These are phyloP conservation scores for Raphanus raphanistrum DNA, from an alignment of 345 rosid species.

Conservation along the genomic window DNA sequence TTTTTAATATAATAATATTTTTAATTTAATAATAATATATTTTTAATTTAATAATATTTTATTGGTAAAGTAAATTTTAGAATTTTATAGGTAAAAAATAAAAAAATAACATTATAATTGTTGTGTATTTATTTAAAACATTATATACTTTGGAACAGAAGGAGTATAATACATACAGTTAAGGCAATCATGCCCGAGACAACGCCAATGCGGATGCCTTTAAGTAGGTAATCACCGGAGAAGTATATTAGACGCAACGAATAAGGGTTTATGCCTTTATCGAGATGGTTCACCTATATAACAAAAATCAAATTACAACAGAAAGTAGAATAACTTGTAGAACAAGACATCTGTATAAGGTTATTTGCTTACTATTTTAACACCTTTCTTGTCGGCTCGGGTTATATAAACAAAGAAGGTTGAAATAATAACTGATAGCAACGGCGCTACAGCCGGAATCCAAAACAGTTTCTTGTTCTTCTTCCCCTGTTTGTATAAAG, in stretches of 20 bases:
- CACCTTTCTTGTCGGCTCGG: conserved; percentile 77
- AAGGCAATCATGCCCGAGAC: conserved; percentile 86
- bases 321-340: not conserved
- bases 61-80: too few species aligned
- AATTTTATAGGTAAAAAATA: too few species aligned
- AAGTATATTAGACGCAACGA: conserved; percentile 61
- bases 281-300: conserved; percentile 62
- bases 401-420: conserved; percentile 79
- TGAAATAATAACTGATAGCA: conserved; percentile 69
- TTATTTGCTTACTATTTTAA: conserved; percentile 59
- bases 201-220: conserved; percentile 74
- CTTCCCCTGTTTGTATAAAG: conserved; percentile 60
- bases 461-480: conserved; percentile 76
- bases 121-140: not conserved
- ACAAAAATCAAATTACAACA: not conserved
- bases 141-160: not conserved
- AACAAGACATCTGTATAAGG: not conserved
- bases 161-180: conserved; percentile 47
- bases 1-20: not conserved
- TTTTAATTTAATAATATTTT: not conserved
- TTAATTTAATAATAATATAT: not conserved
- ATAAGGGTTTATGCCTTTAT: conserved; percentile 80
- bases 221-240: conserved; percentile 57
- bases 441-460: conserved; percentile 87
- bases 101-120: not conserved